Evolutionary conservation across 1,284 basidiomycete genomes (phyloP).

Genomic region (Cerrena zonata): DNA sequence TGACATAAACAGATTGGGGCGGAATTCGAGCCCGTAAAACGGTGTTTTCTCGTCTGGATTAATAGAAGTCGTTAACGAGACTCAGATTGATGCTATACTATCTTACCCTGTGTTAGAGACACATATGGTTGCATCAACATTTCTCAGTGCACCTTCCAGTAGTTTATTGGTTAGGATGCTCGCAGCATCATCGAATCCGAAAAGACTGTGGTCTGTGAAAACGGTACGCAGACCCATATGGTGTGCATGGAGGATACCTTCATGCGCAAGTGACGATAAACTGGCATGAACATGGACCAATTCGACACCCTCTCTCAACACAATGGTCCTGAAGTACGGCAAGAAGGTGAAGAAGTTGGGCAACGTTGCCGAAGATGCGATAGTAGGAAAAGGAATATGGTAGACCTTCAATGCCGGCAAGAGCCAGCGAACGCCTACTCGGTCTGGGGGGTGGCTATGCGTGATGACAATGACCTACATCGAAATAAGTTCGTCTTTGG

Average conservation of each 20-base stretch:
- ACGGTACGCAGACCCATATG: constrained; percentile 80
- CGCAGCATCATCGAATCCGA: constrained; percentile 92
- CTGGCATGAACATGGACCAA: constrained; percentile 91
- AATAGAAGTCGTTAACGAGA: constrained; percentile 1
- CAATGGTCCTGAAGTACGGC: constrained; percentile 85
- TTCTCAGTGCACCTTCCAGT: constrained; percentile 77
- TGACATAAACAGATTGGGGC: constrained; percentile 69
- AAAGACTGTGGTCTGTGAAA: constrained; percentile 96
- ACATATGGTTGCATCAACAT: constrained; percentile 91
- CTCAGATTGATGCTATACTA: not conserved
- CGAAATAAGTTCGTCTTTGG: not conserved
- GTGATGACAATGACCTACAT: constrained; percentile 90
- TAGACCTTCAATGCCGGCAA: constrained; percentile 87
- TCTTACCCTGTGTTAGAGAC: constrained; percentile 93
- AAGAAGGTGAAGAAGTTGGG: constrained; percentile 92
- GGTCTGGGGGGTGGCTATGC: constrained; percentile 81
- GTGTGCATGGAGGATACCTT: constrained; percentile 86
- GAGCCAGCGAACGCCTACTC: constrained; percentile 86
- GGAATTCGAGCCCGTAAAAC: constrained; percentile 79
- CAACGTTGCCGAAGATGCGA: constrained; percentile 86
- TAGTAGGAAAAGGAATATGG: constrained; percentile 83
- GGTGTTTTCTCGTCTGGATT: constrained; percentile 82
- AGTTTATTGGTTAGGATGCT: constrained; percentile 97
- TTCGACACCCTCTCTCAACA: constrained; percentile 81
- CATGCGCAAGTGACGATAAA: constrained; percentile 85